phyloP scores from a whole-genome alignment of 768 basidiomycete species.

The Naganishia randhawae region DNA sequence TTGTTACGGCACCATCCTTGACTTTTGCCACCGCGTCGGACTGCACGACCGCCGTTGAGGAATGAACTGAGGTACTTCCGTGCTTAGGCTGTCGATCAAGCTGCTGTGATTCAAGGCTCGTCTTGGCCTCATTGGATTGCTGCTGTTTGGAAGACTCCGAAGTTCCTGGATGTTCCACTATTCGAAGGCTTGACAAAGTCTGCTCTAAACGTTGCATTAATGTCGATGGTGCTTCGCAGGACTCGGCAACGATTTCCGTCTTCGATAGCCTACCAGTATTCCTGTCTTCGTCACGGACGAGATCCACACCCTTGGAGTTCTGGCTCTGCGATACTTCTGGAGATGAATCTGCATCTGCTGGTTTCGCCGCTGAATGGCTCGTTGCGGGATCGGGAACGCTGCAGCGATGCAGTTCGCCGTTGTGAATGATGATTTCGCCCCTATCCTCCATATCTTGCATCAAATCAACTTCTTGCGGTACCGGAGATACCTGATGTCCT shows the following conservation, averaged over 20 bases:
- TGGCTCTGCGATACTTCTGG: not conserved
- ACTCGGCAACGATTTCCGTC: conserved; percentile 19
- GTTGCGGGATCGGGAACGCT: not conserved
- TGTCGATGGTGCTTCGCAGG: conserved; percentile 20
- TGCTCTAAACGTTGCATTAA: conserved; percentile 17
- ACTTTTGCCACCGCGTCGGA: not conserved
- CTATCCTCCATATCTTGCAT: conserved; percentile 41
- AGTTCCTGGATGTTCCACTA: conserved; percentile 17
- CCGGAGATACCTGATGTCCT: not conserved
- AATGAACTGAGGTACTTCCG: not conserved
- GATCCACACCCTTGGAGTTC: not conserved
- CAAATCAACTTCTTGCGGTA: conserved; percentile 32
- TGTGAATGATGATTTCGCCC: conserved; percentile 30
- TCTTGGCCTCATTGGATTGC: not conserved
- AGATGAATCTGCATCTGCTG: not conserved
- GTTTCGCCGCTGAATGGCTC: not conserved
- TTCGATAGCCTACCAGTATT: not conserved
- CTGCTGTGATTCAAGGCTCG: not conserved
- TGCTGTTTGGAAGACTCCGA: not conserved
- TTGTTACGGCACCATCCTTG: not conserved
- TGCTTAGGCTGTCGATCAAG: not conserved
- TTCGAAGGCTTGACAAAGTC: conserved; percentile 14
- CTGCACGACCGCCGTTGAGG: not conserved
- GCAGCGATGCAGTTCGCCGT: conserved; percentile 4
- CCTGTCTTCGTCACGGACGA: not conserved